Percentiles rank a stretch among this genome's conserved stretches.
These are phyloP conservation scores for Neoascochyta sp. DNA, from an alignment of 2,329 filamentous ascomycete genomes.

Conservation along the genomic window DNA sequence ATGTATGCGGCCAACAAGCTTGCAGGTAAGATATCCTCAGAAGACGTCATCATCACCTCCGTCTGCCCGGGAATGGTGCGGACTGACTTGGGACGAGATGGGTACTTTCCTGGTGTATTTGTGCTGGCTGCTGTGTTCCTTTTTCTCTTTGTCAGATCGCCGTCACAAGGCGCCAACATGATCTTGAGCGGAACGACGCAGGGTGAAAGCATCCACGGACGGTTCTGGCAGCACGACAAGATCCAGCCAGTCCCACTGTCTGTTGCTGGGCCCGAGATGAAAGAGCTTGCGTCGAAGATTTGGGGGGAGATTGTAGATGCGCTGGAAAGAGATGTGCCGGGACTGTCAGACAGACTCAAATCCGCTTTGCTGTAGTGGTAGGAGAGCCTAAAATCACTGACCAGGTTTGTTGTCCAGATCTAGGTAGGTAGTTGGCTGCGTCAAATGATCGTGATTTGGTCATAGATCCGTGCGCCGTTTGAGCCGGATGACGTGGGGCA, in stretches of 20 bases:
- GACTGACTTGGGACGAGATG: constrained; percentile 31
- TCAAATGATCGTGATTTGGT: no score
- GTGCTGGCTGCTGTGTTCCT: constrained; percentile 19
- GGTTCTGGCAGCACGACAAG: constrained; percentile 37
- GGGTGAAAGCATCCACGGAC: constrained; percentile 32
- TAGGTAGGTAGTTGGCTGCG: no score
- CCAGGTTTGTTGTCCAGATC: no score
- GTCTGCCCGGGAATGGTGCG: constrained; percentile 34
- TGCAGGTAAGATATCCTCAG: constrained; percentile 22
- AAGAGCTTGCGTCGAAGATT: constrained; percentile 24
- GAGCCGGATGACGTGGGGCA: no score
- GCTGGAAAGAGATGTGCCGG: constrained; percentile 30
- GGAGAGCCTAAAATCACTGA: no score
- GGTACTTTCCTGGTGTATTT: constrained; percentile 24
- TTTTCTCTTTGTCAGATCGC: constrained; percentile 22
- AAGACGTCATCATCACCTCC: constrained; percentile 36
- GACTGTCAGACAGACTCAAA: constrained; percentile 5
- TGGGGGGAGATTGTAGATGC: constrained; percentile 35
- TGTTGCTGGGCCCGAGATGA: constrained; percentile 31
- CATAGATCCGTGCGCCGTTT: no score
- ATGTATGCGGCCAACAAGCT: constrained; percentile 32
- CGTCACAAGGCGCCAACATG: constrained; percentile 29
- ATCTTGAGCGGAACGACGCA: constrained; percentile 34
- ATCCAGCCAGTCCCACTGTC: constrained; percentile 28
- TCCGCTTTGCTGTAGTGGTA: no score